Base-by-base conservation (phyloP, 129 eudicot species). In the Centella asiatica region DNA sequence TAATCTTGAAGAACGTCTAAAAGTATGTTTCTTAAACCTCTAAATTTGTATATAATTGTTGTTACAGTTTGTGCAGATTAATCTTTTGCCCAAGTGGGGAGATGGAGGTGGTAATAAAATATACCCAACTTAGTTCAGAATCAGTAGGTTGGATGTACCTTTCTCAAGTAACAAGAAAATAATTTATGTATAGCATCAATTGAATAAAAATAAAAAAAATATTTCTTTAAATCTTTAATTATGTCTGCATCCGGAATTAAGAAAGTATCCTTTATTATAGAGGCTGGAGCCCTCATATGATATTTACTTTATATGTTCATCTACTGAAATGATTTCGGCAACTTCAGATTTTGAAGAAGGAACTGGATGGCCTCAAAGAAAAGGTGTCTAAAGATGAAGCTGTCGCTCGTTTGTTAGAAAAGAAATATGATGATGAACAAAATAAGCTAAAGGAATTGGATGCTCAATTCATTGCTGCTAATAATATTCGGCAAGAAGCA, bases 401-500 rank as follows among this genome's bases (percentile, higher is more conserved):
- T 4, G 55, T 17, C 69, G 77, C 53, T 4, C 27, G 4, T 26
- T 61, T 81, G 59, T 78, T 74, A n/a, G 76, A 54, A 42, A 82
- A 49, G 70, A 82, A 72, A 66, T 82, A 66, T 66, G 83, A 80
- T 31, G 86, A 64, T 6, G 88, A 84, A 63, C 65, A 70, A 66
- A 65, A 39, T 65, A 75, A 29, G 76, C 68, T 84, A 19, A 78
- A 67, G 66, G 86, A 87, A 48, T 50, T 92, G 37, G 81, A 80
- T 58, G 73, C 53, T 58, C 85, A 69, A 76, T 80, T 71, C 40
- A 85, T 69, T 71, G 83, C 77, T 49, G 86, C 95, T 13, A 68
- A 84, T 75, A 86, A 76, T 66, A 62, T 85, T 66, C 95, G 96
- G 54, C 96, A 92, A 74, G 72, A 66, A 55, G 86, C 85, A 33